phyloP scores from a whole-genome alignment of 257 asterid genomes.

The Capsicum baccatum region DNA sequence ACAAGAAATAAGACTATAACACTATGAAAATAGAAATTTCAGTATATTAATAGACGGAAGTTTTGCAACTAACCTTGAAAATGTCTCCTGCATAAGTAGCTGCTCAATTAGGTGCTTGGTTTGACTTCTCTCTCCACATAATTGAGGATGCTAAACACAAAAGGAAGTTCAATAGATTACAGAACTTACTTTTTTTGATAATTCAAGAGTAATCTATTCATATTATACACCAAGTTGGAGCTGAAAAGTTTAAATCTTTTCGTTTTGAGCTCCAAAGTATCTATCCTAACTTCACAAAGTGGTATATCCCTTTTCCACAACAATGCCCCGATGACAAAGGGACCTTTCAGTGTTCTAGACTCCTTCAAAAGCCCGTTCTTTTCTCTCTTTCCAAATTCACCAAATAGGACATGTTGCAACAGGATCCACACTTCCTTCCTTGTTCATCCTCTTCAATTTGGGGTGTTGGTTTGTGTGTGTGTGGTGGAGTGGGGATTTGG shows the following conservation, averaged over 20 bases:
- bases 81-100: conserved; percentile 71
- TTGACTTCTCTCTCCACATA: conserved; percentile 48
- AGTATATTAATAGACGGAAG: not conserved
- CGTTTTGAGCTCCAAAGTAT: conserved; percentile 12
- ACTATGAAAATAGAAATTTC: not conserved
- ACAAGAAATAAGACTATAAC: not conserved
- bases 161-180: not conserved
- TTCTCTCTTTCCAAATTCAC: not conserved
- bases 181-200: not conserved
- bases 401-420: not conserved
- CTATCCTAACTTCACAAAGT: not conserved
- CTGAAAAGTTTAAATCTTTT: not conserved
- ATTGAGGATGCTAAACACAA: conserved; percentile 43
- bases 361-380: not conserved
- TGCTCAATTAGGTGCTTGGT: conserved; percentile 66
- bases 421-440: not conserved
- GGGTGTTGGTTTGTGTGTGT: too few relatives aligned
- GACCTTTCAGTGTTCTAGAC: not conserved
- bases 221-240: not conserved
- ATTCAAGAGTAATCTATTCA: conserved; percentile 1
- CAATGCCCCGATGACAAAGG: not conserved
- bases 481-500: too few relatives aligned
- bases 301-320: not conserved
- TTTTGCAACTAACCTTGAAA: conserved; percentile 65
- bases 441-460: conserved; percentile 11